Evolutionary conservation across 179 eudicot genomes (phyloP), one percentile per base, ranked within the genome.

Genomic region (Drosera spatulata): DNA sequence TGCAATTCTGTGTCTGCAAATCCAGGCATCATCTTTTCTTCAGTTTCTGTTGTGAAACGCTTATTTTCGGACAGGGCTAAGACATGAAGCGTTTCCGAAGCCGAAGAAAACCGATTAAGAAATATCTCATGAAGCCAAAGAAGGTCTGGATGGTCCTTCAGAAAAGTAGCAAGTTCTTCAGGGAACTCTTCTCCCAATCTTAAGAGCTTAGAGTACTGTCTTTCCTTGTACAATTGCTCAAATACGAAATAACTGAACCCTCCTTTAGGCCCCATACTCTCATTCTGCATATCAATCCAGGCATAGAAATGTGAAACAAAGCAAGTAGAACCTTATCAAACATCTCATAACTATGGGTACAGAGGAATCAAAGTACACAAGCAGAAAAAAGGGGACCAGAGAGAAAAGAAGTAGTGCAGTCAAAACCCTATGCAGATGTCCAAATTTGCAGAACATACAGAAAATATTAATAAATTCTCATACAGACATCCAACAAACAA

Each of bases 161-260:
- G 71, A 66, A 84, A 93, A 14, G 71, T 80, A 58, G 79, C 74
- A 41, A 93, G 78, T 71, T 81, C 93, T 59, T 79, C 95, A 5
- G 79, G 93, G 66, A 88, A 93, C 77, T 93, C 99, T 74, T 86
- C 99, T 59, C 99, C 98, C 40, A 91, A 80, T 73, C 91, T 80
- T 69, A 91, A 52, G 61, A 91, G 96, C 74, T 84, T 84, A 10
- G 95, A 81, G 55, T 69, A 79, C 61, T 82, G 83, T 62, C 67
- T 77, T 60, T 73, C 71, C 70, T 73, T 77, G 66, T 89, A 77
- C 59, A 93, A 67, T 71, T 89, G 89, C 70, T 86, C 67, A 62
- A 93, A 89, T 41, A 89, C 99, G 66, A 77, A 93, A 78, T 81
- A 67, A 66, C 95, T 86, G 66, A 86, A 93, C 53, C 99, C 99